These are phyloP conservation scores for Iris pallida DNA, from an alignment of 116 monocot genomes.

Conservation along the genomic window DNA sequence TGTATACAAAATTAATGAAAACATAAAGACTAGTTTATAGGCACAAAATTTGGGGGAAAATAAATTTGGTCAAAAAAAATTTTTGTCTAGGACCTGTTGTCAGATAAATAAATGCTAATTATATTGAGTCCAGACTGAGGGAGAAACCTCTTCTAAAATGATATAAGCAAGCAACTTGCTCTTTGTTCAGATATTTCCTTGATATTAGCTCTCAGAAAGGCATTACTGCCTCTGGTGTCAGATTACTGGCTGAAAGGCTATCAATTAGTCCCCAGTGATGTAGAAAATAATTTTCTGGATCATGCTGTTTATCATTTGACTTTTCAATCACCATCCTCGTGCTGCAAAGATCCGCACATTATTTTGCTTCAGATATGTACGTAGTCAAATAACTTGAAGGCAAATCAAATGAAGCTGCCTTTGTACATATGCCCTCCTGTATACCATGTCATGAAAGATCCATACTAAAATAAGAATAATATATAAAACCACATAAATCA, in stretches of 20 bases:
- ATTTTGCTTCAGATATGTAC: constrained; percentile 87
- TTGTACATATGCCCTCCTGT: constrained; percentile 92
- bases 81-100: no score
- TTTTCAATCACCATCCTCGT: constrained; percentile 53
- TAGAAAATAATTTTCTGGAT: constrained; percentile 82
- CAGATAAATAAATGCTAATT: no score
- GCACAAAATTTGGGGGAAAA: neutral
- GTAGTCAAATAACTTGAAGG: constrained; percentile 53
- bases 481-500: neutral
- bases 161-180: constrained; percentile 44
- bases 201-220: constrained; percentile 55
- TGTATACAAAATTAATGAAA: no score
- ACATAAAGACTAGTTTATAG: no score
- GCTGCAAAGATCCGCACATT: constrained; percentile 61
- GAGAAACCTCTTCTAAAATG: constrained; percentile 61
- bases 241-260: constrained; percentile 57
- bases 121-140: neutral
- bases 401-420: constrained; percentile 97
- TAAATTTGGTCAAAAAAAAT: neutral
- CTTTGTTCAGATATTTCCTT: constrained; percentile 50
- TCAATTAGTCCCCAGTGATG: constrained; percentile 58
- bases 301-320: constrained; percentile 70
- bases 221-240: constrained; percentile 66
- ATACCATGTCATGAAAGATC: constrained; percentile 14
- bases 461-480: neutral